Base-by-base conservation (phyloP, 768 basidiomycete species). In the Coprinellus micaceus region DNA sequence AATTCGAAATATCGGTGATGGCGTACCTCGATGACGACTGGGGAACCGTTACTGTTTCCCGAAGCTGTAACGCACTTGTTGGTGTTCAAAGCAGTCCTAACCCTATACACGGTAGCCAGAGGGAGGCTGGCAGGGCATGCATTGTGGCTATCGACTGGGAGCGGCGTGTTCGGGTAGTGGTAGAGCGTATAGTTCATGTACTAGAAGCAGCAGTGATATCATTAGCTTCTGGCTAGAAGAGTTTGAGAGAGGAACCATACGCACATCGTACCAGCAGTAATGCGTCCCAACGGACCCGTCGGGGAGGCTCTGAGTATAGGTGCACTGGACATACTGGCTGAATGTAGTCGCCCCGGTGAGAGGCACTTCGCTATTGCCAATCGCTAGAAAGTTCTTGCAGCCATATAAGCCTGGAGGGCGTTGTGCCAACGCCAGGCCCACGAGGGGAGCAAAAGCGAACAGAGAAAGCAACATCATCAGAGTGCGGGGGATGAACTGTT, bases 31-130 rank as follows among this genome's bases (percentile, higher is more conserved):
- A 69, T 57, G 19, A 53, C 57, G 36, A 71, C 63, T 13, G 64
- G 54, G 11, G 69, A 64, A 30, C 69, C 69, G 52, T 71, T 58
- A 21, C 57, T 57, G 47, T 67, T 65, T n/a, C 63, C 66, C 15
- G 59, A 56, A 33, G 65, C 64, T 21, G 67, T 67, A 22, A 70
- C 30, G 50, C 69, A 70, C 50, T 67, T 65, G 36, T 58, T 63
- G 21, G 51, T 47, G 39, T 52, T 45, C 26, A 52, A 11, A n/a
- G 40, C 46, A 17, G 50, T 44, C 25, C 57, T 53, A 29, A 61
- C 58, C 19, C 58, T 22, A 48, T 61, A 61, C 15, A 48, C 50
- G n/a, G 49, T 51, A 2, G 58, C 54, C 11, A 53, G 24, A 17
- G 61, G 61, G 22, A 53, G 52, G 26, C 25, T 49, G 39, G 19